Percentiles rank a stretch among this genome's conserved stretches.
phyloP scores from a whole-genome alignment of 2,329 filamentous ascomycete species.

The Xylariaceae sp. region DNA sequence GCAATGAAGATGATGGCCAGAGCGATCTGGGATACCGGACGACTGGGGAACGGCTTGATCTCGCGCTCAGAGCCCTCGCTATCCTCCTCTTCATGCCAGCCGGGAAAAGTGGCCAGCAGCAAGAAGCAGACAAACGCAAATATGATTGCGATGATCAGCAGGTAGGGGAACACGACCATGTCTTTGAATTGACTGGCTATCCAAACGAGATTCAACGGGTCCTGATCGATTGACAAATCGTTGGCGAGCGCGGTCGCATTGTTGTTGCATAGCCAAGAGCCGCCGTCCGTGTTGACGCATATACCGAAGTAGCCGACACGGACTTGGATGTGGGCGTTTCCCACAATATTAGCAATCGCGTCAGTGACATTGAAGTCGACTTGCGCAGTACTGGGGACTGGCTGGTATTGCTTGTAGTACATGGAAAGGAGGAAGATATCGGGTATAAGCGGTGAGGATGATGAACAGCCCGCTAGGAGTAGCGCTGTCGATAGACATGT shows the following conservation, averaged over 20 bases:
- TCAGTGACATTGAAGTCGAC: constrained; percentile 83
- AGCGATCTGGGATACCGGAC: constrained; percentile 86
- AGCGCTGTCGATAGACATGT: constrained; percentile 56
- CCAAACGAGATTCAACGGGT: constrained; percentile 96
- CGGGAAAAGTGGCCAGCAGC: constrained; percentile 91
- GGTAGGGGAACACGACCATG: constrained; percentile 94
- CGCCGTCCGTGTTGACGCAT: constrained; percentile 86
- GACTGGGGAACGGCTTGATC: constrained; percentile 88
- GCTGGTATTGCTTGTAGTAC: constrained; percentile 85
- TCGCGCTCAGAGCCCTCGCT: constrained; percentile 76
- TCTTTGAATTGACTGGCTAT: constrained; percentile 96
- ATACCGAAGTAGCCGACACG: constrained; percentile 98
- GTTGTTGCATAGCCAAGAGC: constrained; percentile 91
- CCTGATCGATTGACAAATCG: constrained; percentile 82
- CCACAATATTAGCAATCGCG: constrained; percentile 86
- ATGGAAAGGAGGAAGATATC: constrained; percentile 97
- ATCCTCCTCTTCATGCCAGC: constrained; percentile 91
- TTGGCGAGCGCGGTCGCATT: constrained; percentile 91
- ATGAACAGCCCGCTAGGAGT: constrained; percentile 90
- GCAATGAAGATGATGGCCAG: constrained; percentile 84
- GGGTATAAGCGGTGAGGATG: constrained; percentile 89
- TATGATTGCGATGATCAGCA: constrained; percentile 96
- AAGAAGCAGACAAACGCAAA: constrained; percentile 95
- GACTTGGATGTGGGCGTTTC: constrained; percentile 75
- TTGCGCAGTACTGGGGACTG: constrained; percentile 76